Evolutionary conservation across 768 basidiomycete genomes (phyloP), one percentile per base, ranked within the genome.

Genomic region (Calocera viscosa): DNA sequence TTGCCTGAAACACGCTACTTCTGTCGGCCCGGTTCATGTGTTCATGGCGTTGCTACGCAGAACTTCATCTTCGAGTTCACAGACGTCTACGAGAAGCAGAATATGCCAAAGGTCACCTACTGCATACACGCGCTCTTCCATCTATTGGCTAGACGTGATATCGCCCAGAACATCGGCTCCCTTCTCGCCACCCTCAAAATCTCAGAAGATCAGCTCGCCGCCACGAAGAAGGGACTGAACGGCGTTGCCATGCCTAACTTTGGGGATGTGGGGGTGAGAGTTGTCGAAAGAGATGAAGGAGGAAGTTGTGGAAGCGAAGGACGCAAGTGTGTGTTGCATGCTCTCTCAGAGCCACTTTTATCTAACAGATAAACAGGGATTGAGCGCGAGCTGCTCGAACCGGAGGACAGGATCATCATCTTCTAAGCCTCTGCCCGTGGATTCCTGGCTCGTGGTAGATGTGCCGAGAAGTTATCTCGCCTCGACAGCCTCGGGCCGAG

Each of bases 41-140:
- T 30, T 22, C 14, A 8, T 66, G 32, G 64, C 33, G 64, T 49
- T 12, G 7, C 19, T n/a, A n/a, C 24, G 0, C 69, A 97, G 93
- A 88, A 92, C 67, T 99, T 99, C 75, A 89, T 94, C 64, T 98
- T 99, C 74, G 96, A 98, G 73, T 82, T 94, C 34, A 97, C 94
- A 2, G 96, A 99, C 80, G 79, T 99, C 32, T 99, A 98, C 75
- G 89, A 98, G 77, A 98, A 94, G 82, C 96, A 96, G 80, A 99
- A 98, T 74, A 78, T 98, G 30, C 96, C 96, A 0, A 99, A 99
- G 75, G 96, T 98, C 63, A 94, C 97, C 70, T 99, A 97, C 76
- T 97, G 96, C 74, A 92, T 99, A 63, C 96, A 99, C 74, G 95
- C 96, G 19, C 79, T 99, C 68, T 95, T 94, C 81, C 94, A 97